These are phyloP conservation scores for Agaricales sp. DNA, from an alignment of 1,284 basidiomycete genomes.

Conservation along the genomic window DNA sequence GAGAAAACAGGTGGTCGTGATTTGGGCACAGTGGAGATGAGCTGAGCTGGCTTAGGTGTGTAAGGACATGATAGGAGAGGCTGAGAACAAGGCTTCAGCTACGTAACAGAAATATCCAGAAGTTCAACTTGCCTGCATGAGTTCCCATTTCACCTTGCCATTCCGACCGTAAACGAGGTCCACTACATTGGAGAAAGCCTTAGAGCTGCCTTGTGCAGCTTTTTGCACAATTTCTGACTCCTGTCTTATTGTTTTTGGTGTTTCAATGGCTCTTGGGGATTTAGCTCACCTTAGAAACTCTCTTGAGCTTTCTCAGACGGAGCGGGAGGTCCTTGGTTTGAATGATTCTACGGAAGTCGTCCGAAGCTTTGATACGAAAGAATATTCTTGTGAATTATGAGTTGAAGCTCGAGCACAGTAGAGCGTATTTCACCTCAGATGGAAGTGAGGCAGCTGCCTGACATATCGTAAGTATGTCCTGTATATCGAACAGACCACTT, in stretches of 20 bases:
- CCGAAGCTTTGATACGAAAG: conserved; percentile 48
- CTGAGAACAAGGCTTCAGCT: conserved; percentile 22
- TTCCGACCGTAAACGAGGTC: conserved; percentile 71
- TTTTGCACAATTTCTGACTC: conserved; percentile 41
- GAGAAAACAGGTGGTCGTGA: conserved; percentile 58
- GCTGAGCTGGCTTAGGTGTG: conserved; percentile 27
- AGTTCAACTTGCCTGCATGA: conserved; percentile 40
- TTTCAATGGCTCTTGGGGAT: neutral
- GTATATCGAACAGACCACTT: conserved; percentile 33
- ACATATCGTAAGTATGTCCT: conserved; percentile 41
- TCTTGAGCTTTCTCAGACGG: conserved; percentile 30
- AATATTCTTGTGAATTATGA: conserved; percentile 38
- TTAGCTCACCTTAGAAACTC: conserved; percentile 35
- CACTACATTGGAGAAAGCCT: conserved; percentile 52
- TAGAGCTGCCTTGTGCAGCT: conserved; percentile 43
- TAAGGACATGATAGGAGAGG: conserved; percentile 40
- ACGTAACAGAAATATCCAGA: conserved; percentile 6
- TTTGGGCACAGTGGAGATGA: conserved; percentile 39
- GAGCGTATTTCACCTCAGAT: conserved; percentile 41
- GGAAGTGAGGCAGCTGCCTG: conserved; percentile 41
- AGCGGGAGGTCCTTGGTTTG: conserved; percentile 16
- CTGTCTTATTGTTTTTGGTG: conserved; percentile 23
- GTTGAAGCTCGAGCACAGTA: neutral
- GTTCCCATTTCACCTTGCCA: conserved; percentile 58
- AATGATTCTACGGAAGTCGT: conserved; percentile 40